Evolutionary conservation across 345 rosid species (phyloP).

Genomic region (Raphanus sativus): DNA sequence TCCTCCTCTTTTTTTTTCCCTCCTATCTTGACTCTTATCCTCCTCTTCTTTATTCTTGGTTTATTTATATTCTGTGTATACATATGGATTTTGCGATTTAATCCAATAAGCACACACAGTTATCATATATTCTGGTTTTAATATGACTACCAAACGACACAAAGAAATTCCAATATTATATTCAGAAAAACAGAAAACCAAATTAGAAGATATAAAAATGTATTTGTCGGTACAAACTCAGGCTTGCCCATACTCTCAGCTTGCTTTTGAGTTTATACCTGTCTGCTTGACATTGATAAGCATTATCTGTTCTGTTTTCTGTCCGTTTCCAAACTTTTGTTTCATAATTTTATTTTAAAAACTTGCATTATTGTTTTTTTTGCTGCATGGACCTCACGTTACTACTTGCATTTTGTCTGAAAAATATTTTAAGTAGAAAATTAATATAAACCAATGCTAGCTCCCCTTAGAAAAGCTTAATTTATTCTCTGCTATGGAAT

Average conservation of each 20-base stretch:
- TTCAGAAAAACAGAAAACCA: conserved; percentile 15
- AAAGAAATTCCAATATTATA: conserved; percentile 10
- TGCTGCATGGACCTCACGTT: conserved; percentile 41
- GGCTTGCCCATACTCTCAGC: conserved; percentile 37
- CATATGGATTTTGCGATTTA: background rate
- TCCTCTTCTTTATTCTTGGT: background rate
- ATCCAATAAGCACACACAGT: conserved; percentile 34
- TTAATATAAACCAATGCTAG: background rate
- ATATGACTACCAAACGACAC: conserved; percentile 2
- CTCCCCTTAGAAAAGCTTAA: background rate
- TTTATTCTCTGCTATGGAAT: background rate
- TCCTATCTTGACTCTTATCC: too few relatives aligned
- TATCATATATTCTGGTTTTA: conserved; percentile 13
- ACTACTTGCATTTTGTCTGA: conserved; percentile 11
- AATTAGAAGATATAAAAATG: background rate
- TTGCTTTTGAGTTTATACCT: conserved; percentile 37
- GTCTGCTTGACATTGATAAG: conserved; percentile 39
- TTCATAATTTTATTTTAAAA: background rate
- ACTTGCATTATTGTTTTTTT: conserved; percentile 15
- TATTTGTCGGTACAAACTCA: conserved; percentile 11
- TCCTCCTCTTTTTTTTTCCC: background rate
- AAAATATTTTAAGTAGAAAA: background rate
- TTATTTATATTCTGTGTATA: background rate
- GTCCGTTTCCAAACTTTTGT: conserved; percentile 2
- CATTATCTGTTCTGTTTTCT: conserved; percentile 32